phyloP scores from a whole-genome alignment of 129 eudicot species.

The Chrysanthemum makinoi region DNA sequence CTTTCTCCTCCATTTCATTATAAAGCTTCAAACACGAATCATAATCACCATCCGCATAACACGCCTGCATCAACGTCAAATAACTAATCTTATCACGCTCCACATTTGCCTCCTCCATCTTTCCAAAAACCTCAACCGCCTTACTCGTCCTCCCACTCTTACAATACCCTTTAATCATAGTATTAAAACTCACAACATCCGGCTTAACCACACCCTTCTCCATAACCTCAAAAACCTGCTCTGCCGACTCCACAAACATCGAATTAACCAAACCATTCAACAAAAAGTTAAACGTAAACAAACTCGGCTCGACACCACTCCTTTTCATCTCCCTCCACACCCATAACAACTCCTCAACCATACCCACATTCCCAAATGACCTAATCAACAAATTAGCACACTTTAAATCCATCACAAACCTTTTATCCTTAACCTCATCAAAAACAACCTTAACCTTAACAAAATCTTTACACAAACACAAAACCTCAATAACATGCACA shows the following conservation, averaged over 20 bases:
- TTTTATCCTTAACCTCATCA: slow-evolving; percentile 51
- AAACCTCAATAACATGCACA: slow-evolving; percentile 62
- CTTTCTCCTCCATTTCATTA: slow-evolving; percentile 85
- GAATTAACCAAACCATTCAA: slow-evolving; percentile 82
- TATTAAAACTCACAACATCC: slow-evolving; percentile 83
- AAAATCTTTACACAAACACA: slow-evolving; percentile 44
- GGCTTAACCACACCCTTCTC: slow-evolving; percentile 65
- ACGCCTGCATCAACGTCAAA: slow-evolving; percentile 79
- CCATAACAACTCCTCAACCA: slow-evolving; percentile 94
- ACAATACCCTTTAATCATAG: slow-evolving; percentile 93
- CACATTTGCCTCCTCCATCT: slow-evolving; percentile 60
- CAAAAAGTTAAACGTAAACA: slow-evolving; percentile 81
- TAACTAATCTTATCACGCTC: slow-evolving; percentile 81
- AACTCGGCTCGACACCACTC: slow-evolving; percentile 65
- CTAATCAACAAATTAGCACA: slow-evolving; percentile 72
- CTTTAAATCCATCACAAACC: slow-evolving; percentile 50
- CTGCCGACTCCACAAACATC: slow-evolving; percentile 75
- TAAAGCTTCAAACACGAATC: slow-evolving; percentile 72
- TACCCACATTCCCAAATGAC: slow-evolving; percentile 75
- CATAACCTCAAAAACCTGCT: slow-evolving; percentile 93
- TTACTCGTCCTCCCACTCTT: slow-evolving; percentile 64
- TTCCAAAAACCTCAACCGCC: slow-evolving; percentile 57
- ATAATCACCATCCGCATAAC: slow-evolving; percentile 55
- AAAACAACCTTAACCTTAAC: slow-evolving; percentile 53
- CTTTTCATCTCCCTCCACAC: slow-evolving; percentile 88